phyloP scores from a whole-genome alignment of 192 early-diverging fungal species.

The Entophlyctis helioformis region DNA sequence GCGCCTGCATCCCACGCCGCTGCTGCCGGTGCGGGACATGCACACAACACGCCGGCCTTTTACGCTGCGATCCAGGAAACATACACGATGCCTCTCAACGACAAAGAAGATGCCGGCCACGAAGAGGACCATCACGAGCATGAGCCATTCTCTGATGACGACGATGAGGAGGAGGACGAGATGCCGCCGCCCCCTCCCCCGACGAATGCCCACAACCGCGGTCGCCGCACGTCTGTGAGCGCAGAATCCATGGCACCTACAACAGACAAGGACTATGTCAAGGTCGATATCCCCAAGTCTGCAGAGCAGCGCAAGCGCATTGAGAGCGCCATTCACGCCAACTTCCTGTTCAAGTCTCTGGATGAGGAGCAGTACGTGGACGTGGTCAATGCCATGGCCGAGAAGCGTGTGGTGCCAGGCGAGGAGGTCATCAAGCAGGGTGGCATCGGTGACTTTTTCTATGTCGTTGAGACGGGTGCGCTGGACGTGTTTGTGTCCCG shows the following conservation, averaged over 20 bases:
- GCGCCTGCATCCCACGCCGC: too few relatives aligned
- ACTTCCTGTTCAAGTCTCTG: constrained; percentile 87
- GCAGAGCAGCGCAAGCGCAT: constrained; percentile 76
- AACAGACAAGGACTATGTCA: constrained; percentile 64
- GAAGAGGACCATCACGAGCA: background rate
- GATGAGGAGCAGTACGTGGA: constrained; percentile 94
- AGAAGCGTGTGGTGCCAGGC: constrained; percentile 59
- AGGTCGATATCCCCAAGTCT: constrained; percentile 80
- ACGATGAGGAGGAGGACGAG: constrained; percentile 41
- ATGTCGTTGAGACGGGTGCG: constrained; percentile 89
- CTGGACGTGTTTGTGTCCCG: constrained; percentile 83
- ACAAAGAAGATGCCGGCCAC: constrained; percentile 17
- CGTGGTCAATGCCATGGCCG: constrained; percentile 92
- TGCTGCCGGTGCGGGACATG: too few relatives aligned
- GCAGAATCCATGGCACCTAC: constrained; percentile 96
- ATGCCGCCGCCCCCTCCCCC: constrained; percentile 29
- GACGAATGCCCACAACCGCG: constrained; percentile 63
- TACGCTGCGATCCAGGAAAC: too few relatives aligned
- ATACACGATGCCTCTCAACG: constrained; percentile 9
- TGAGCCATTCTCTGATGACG: constrained; percentile 3
- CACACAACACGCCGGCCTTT: too few relatives aligned
- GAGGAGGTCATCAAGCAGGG: constrained; percentile 87
- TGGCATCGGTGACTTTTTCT: constrained; percentile 94
- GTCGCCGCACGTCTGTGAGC: constrained; percentile 84
- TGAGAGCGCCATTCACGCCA: constrained; percentile 63